phyloP scores from a whole-genome alignment of 805 yeast species.

The Yarrowia deformans region DNA sequence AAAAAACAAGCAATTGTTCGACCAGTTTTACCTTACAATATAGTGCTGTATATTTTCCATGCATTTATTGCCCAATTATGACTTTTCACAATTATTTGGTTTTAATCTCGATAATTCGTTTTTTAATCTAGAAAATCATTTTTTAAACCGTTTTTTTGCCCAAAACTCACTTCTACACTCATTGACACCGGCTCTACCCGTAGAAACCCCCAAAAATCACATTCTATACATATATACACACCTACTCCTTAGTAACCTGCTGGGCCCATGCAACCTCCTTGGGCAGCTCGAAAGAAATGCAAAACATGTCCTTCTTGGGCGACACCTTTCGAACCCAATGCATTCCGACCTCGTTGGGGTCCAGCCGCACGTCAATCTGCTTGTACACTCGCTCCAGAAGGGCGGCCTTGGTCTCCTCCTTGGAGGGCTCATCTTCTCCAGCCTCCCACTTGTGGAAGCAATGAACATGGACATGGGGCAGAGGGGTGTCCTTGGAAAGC shows the following conservation, averaged over 20 bases:
- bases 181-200: no score
- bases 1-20: no score
- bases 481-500: constrained; percentile 54
- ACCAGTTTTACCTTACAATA: no score
- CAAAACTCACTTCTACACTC: no score
- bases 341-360: constrained; percentile 60
- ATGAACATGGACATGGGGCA: constrained; percentile 82
- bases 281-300: constrained; percentile 77
- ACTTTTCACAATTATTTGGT: no score
- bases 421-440: constrained; percentile 72
- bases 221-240: background rate
- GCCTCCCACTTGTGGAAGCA: constrained; percentile 91
- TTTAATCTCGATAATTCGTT: no score
- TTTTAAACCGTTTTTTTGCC: no score
- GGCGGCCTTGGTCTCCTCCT: constrained; percentile 71
- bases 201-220: no score
- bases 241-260: background rate
- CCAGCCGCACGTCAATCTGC: constrained; percentile 56
- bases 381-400: constrained; percentile 63
- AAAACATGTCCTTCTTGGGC: constrained; percentile 96
- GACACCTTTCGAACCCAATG: constrained; percentile 94
- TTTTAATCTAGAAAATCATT: no score
- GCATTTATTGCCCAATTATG: no score
- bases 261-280: constrained; percentile 51
- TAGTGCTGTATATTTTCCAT: no score